Evolutionary conservation across 225 moss, liverwort and hornwort species (phyloP).

Genomic region (Neckera pumila): DNA sequence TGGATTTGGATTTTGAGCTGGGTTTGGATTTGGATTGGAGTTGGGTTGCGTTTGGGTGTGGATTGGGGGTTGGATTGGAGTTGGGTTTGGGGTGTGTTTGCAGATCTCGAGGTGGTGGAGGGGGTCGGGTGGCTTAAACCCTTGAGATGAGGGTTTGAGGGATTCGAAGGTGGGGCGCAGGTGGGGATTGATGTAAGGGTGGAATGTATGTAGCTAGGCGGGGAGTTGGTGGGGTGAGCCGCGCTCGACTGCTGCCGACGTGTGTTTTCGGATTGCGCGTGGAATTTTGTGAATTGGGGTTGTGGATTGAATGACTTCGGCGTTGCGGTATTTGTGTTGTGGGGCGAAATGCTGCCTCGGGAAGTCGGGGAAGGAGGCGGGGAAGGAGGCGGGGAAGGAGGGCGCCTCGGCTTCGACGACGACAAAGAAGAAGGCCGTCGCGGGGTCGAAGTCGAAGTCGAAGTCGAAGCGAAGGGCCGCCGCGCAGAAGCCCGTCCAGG

Average conservation of each 20-base stretch:
- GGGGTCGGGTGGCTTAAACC: neutral
- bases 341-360: conserved; percentile 38
- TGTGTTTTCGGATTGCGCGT: neutral
- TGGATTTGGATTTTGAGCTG: neutral
- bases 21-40: neutral
- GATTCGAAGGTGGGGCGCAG: neutral
- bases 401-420: neutral
- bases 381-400: conserved; percentile 2
- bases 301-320: conserved; percentile 30
- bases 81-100: neutral
- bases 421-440: neutral
- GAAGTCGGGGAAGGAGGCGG: neutral
- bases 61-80: neutral
- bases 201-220: conserved; percentile 21
- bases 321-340: conserved; percentile 32
- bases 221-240: conserved; percentile 8
- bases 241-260: conserved; percentile 6
- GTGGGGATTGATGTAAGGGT: neutral
- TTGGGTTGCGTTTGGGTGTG: too few species aligned
- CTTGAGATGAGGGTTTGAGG: neutral
- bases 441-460: conserved; percentile 4
- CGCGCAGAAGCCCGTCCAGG: conserved; percentile 6
- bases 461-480: neutral
- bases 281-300: neutral
- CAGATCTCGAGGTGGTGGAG: neutral